Conservation (phyloP, 495 filamentous ascomycete species). For the Penicillium manginii region DNA sequence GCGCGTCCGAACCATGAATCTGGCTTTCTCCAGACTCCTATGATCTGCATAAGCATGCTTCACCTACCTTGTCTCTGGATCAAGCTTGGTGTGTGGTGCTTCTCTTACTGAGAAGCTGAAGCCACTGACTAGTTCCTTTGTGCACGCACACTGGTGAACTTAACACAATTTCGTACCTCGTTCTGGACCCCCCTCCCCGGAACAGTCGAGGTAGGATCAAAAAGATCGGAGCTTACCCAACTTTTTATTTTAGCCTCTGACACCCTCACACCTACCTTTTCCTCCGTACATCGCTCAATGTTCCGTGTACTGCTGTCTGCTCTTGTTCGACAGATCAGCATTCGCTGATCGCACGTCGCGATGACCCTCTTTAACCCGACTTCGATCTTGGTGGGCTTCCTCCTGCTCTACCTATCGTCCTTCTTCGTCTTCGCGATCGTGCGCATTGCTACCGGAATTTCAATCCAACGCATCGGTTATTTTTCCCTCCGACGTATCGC, state of each 20-base stretch:
- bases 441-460: conserved; percentile 89
- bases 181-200: conserved; percentile 3
- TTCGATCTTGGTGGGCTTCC: conserved; percentile 79
- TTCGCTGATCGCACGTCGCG: conserved; percentile 44
- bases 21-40: conserved; percentile 24
- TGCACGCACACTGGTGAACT: neutral
- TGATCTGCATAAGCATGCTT: conserved; percentile 22
- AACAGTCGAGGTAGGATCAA: conserved; percentile 17
- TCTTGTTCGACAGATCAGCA: conserved; percentile 40
- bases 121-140: neutral
- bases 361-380: conserved; percentile 70
- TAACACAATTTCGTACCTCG: neutral
- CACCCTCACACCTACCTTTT: neutral
- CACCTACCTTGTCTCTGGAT: conserved; percentile 6
- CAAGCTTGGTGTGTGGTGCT: conserved; percentile 12
- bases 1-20: conserved; percentile 32
- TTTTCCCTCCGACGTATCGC: conserved; percentile 87
- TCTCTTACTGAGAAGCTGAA: conserved; percentile 4
- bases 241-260: no score
- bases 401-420: conserved; percentile 85
- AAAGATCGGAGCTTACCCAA: conserved; percentile 12
- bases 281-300: conserved; percentile 23
- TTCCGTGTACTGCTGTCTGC: conserved; percentile 17
- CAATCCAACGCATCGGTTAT: conserved; percentile 93
- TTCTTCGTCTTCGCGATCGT: conserved; percentile 94